Percentiles rank a stretch among this genome's conserved stretches.
Conservation (phyloP, 192 early-diverging fungal species). For the Jimgerdemannia flammicorona region DNA sequence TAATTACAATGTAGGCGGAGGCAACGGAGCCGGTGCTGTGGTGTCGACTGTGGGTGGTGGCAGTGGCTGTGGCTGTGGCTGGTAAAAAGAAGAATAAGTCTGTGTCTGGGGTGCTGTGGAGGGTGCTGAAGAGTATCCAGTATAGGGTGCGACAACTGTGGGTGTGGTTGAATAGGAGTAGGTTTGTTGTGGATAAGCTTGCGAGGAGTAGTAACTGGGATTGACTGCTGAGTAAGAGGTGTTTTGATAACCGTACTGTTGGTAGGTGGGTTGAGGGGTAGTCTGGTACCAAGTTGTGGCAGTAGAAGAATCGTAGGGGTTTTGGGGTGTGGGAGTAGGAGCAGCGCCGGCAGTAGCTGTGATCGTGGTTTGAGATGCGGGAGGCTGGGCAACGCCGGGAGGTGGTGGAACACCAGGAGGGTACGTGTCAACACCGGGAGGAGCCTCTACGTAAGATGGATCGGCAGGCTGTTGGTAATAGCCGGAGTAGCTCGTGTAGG, state of each 20-base stretch:
- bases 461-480: slow-evolving; percentile 4
- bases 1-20: background rate
- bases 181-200: slow-evolving; percentile 12
- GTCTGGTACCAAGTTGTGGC: slow-evolving; percentile 6
- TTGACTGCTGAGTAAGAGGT: slow-evolving; percentile 1
- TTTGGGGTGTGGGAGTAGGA: slow-evolving; percentile 9
- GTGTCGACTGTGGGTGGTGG: slow-evolving; percentile 20
- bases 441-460: slow-evolving; percentile 16
- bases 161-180: slow-evolving; percentile 15
- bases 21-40: slow-evolving; percentile 17
- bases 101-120: slow-evolving; percentile 23
- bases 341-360: slow-evolving; percentile 9
- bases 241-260: slow-evolving; percentile 9
- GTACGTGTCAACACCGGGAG: slow-evolving; percentile 16
- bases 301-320: slow-evolving; percentile 8
- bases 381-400: slow-evolving; percentile 4
- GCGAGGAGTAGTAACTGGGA: slow-evolving; percentile 21
- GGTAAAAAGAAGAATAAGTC: slow-evolving; percentile 24
- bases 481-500: slow-evolving; percentile 27
- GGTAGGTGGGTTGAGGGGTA: slow-evolving; percentile 14
- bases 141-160: slow-evolving; percentile 7
- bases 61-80: slow-evolving; percentile 16
- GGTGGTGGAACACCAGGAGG: slow-evolving; percentile 3
- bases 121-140: slow-evolving; percentile 20
- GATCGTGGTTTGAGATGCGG: background rate